Evolutionary conservation across 306 rosid species (phyloP).

Genomic region (Acacia melanoxylon): DNA sequence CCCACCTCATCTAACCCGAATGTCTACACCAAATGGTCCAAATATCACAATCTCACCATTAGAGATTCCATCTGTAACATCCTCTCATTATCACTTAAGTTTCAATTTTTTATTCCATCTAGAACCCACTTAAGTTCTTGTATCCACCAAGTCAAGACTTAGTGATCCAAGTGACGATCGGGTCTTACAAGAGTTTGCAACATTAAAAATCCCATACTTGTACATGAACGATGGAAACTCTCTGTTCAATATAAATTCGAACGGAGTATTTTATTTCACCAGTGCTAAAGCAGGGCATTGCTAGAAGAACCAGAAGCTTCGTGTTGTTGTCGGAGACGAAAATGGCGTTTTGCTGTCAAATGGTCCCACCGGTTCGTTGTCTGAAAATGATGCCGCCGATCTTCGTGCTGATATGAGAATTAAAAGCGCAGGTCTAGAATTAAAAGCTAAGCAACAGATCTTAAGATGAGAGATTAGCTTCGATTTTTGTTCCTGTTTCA

Average conservation of each 20-base stretch:
- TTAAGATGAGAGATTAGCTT: no score
- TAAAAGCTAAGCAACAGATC: no score
- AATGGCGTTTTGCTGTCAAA: constrained; percentile 42
- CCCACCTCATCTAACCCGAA: constrained; percentile 69
- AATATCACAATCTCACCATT: constrained; percentile 54
- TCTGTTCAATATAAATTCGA: constrained; percentile 69
- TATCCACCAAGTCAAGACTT: constrained; percentile 98
- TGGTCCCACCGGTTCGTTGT: constrained; percentile 53
- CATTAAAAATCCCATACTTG: constrained; percentile 74
- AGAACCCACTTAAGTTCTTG: constrained; percentile 53
- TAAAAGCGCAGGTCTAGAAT: no score
- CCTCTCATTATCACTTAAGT: not conserved
- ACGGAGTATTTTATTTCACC: constrained; percentile 74
- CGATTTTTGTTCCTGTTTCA: no score
- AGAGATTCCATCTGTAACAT: constrained; percentile 86
- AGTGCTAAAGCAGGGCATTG: constrained; percentile 75
- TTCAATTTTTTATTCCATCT: not conserved
- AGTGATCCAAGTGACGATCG: constrained; percentile 70
- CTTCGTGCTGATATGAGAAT: no score
- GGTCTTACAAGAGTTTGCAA: constrained; percentile 70
- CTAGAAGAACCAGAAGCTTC: constrained; percentile 72
- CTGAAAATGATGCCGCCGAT: constrained; percentile 58
- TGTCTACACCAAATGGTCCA: constrained; percentile 77
- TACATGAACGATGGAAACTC: constrained; percentile 83
- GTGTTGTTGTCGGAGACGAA: constrained; percentile 50